Conservation (phyloP, 306 rosid genomes). For the Ammopiptanthus mongolicus region DNA sequence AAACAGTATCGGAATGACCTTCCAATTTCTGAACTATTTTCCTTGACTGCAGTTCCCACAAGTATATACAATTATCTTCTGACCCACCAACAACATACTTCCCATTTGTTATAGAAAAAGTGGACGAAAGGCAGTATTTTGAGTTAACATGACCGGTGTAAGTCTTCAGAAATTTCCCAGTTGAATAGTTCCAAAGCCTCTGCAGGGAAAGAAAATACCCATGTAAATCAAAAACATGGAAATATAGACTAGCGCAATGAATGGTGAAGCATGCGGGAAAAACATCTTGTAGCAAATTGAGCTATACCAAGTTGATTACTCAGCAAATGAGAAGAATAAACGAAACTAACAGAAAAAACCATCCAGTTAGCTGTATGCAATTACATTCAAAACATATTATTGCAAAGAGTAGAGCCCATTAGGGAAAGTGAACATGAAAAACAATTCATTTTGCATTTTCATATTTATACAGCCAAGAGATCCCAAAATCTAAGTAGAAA, state of each 20-base stretch:
- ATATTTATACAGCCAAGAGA: not conserved
- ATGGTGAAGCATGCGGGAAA: not conserved
- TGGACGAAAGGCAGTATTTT: slow-evolving; percentile 74
- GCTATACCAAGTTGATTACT: not conserved
- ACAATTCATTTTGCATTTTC: not conserved
- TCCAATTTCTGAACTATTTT: slow-evolving; percentile 82
- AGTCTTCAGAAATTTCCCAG: slow-evolving; percentile 88
- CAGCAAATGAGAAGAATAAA: not conserved
- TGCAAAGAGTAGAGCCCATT: not conserved
- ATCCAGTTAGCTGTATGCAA: not conserved
- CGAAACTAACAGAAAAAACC: not conserved
- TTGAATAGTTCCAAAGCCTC: slow-evolving; percentile 96
- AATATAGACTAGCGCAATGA: not conserved
- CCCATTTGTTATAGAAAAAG: slow-evolving; percentile 83
- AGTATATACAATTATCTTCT: slow-evolving; percentile 70
- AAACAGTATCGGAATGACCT: slow-evolving; percentile 87
- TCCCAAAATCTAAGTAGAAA: not conserved
- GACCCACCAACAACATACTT: slow-evolving; percentile 90
- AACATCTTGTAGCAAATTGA: not conserved
- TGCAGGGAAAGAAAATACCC: slow-evolving; percentile 32
- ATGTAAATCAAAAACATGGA: not conserved
- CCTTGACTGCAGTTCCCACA: slow-evolving; percentile 89
- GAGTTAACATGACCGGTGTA: slow-evolving; percentile 81
- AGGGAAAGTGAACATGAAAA: not conserved
- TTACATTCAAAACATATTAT: not conserved